Base-by-base conservation (phyloP, 2,329 filamentous ascomycete genomes). In the Alternaria arbusti region DNA sequence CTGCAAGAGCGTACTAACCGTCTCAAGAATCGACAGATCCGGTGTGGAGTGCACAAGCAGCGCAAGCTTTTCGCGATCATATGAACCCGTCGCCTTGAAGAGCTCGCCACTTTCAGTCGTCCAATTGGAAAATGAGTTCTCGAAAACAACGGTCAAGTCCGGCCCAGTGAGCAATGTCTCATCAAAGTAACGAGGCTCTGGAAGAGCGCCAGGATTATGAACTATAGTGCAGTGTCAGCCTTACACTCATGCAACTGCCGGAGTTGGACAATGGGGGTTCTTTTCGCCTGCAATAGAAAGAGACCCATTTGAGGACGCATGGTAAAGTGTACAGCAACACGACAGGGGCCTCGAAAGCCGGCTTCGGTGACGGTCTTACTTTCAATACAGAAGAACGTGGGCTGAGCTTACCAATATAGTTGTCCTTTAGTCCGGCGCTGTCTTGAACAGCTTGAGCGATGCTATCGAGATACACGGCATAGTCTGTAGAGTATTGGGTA, bases 211-310 rank as follows among this genome's bases (percentile, higher is more conserved):
- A 45, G 70, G 69, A 56, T 74, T 75, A 66, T 72, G 68, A 44
- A 75, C 69, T 76, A 54, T 26, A 63, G 55, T 54, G 57, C 61
- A 64, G 44, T 59, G 63, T 72, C 64, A 74, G 71, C 70, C 63
- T 72, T 63, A 66, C 45, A 57, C 52, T 46, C 44, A 56, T 69
- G 32, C 58, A 75, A 74, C 67, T 76, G 74, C 74, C 69, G 70
- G 67, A 46, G 50, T 58, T 54, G 46, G 17, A 54, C 43, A 28
- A 25, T 62, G 45, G 57, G 26, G 36, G 60, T 57, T 58, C 61
- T 54, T 54, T n/a, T 30, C 43, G 22, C 40, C 54, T 58, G 26
- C 50, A 59, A 57, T 49, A 22, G 56, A 65, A 64, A 17, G 28
- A 50, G 55, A 50, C 50, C 59, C 58, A 54, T 61, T 54, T 64